Percentiles rank a stretch among this genome's conserved stretches.
phyloP scores from a whole-genome alignment of 148 eudicot species.

The Polygonum aviculare region DNA sequence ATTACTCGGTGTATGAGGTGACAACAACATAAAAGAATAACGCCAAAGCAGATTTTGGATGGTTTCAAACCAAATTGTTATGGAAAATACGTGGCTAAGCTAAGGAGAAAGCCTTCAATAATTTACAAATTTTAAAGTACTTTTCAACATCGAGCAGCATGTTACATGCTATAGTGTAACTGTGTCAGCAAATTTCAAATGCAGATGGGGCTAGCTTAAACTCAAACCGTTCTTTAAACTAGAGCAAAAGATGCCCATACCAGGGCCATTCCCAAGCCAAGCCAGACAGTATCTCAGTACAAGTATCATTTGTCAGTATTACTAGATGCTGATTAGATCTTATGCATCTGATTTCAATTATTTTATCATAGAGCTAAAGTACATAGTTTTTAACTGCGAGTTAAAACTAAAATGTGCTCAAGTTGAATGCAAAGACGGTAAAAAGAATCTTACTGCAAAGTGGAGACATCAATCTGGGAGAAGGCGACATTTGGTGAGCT shows the following conservation, averaged over 20 bases:
- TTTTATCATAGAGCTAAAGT: not conserved
- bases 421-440: not conserved
- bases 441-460: slow-evolving; percentile 41
- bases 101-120: not conserved
- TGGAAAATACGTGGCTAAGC: too few species aligned
- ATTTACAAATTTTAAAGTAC: not conserved
- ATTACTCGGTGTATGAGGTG: too few species aligned
- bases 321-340: not conserved
- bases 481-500: slow-evolving; percentile 31
- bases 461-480: slow-evolving; percentile 62
- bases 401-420: not conserved
- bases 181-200: not conserved
- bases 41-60: too few species aligned
- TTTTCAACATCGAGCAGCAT: not conserved
- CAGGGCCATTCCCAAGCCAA: not conserved
- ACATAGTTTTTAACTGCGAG: not conserved
- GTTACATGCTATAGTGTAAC: not conserved
- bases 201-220: not conserved
- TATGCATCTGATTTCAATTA: not conserved
- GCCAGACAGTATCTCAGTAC: slow-evolving; percentile 1
- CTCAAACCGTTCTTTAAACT: not conserved
- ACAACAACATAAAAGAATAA: too few species aligned
- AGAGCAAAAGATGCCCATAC: not conserved
- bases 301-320: not conserved
- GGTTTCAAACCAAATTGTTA: too few species aligned